Evolutionary conservation across 345 rosid species (phyloP), one percentile per base, ranked within the genome.

Genomic region (Lagerstroemia speciosa): DNA sequence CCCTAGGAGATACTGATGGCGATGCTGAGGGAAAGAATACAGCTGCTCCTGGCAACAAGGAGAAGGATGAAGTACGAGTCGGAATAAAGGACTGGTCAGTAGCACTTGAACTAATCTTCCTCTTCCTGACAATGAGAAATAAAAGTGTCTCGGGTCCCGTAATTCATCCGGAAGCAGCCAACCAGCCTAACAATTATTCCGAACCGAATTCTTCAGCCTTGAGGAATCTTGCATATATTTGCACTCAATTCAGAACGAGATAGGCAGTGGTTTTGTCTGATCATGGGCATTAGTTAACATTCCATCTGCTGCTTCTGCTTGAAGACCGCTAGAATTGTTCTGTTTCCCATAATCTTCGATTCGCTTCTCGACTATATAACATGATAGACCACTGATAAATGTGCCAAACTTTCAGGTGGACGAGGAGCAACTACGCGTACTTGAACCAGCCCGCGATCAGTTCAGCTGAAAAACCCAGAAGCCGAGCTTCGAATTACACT

Each of bases 371-470:
- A 19, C 55, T 19, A 1, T 48, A 20, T 48, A 19, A 48, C 20
- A 0, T 20, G 4, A 4, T 5, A 5, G 24, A 20, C 55, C 16
- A 24, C 19, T 20, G 24, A 48, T 4, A 20, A 20, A 48, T 48
- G 24, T 48, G 55, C 6, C 16, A 20, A 8, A 55, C 24, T 38
- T 43, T 84, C 87, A 92, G 98, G 98, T 90, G 96, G 98, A 89
- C 84, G 0, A 90, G 85, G 89, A 90, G 98, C 85, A 92, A 85
- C 75, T 92, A 88, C 45, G 98, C 98, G 20, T 92, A 90, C 74
- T 65, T 92, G 78, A 92, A 90, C 86, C 95, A 92, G 45, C 96
- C 98, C 0, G 93, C 89, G 29, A 43, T 85, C n/a, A 82, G 76
- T 50, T 72, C 87, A 20, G 64, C 65, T 62, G 89, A 83, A 34